Evolutionary conservation across 805 yeast genomes (phyloP).

Genomic region (Cyberlindnera mississippiensis): DNA sequence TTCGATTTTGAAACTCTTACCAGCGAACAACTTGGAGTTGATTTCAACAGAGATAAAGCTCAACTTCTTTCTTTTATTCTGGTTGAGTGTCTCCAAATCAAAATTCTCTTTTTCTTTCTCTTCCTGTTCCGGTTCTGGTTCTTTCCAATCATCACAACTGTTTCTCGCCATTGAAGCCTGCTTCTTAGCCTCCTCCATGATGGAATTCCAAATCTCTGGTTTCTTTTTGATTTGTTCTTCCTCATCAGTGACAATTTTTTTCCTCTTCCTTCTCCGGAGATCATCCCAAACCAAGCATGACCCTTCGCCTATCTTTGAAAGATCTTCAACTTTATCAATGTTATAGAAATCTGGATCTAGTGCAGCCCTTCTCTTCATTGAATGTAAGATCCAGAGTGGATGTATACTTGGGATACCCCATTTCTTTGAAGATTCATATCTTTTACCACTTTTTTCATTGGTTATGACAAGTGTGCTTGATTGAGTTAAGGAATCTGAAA

Average conservation of each 20-base stretch:
- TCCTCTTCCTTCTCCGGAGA: slow-evolving; percentile 19
- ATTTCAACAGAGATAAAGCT: slow-evolving; percentile 6
- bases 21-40: slow-evolving; percentile 35
- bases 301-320: slow-evolving; percentile 26
- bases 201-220: slow-evolving; percentile 41
- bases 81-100: background rate
- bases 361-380: slow-evolving; percentile 35
- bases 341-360: slow-evolving; percentile 31
- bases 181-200: slow-evolving; percentile 23
- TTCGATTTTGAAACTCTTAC: slow-evolving; percentile 38
- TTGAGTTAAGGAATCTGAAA: slow-evolving; percentile 46
- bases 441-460: slow-evolving; percentile 46
- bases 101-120: slow-evolving; percentile 1
- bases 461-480: slow-evolving; percentile 44
- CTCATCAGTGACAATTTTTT: slow-evolving; percentile 10
- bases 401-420: slow-evolving; percentile 40
- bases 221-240: slow-evolving; percentile 22
- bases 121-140: slow-evolving; percentile 11
- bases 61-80: slow-evolving; percentile 3
- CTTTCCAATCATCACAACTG: slow-evolving; percentile 23
- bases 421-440: slow-evolving; percentile 43
- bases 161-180: slow-evolving; percentile 3
- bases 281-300: slow-evolving; percentile 30
- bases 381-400: slow-evolving; percentile 40
- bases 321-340: slow-evolving; percentile 21